phyloP scores from a whole-genome alignment of 371 early-diverging fungal species.

The Mortierella polycephala region DNA sequence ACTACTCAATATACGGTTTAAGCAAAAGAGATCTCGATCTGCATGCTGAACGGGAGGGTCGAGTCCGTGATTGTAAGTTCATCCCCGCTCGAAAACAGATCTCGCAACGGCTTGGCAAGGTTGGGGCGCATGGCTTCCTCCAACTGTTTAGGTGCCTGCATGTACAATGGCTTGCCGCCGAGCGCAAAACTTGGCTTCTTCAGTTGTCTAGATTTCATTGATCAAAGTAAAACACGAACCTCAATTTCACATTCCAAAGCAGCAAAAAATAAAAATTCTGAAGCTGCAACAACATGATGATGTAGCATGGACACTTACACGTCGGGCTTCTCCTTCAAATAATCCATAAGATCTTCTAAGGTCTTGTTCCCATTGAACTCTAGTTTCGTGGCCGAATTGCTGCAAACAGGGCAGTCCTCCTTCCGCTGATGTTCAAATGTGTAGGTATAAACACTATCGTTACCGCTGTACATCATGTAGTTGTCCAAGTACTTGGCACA shows the following conservation, averaged over 20 bases:
- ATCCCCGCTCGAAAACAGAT: conserved; percentile 72
- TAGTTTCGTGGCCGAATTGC: conserved; percentile 60
- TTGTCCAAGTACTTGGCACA: conserved; percentile 84
- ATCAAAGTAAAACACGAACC: neutral
- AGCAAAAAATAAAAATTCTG: neutral
- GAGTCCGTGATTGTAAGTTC: conserved; percentile 81
- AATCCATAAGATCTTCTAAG: conserved; percentile 79
- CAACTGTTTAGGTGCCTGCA: conserved; percentile 81
- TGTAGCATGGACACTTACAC: conserved; percentile 59
- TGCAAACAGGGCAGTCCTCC: conserved; percentile 93
- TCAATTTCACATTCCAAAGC: neutral
- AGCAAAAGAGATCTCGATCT: conserved; percentile 46
- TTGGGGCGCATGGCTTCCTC: conserved; percentile 80
- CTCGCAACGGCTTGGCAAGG: conserved; percentile 67
- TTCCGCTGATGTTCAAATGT: conserved; percentile 88
- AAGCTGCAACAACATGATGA: neutral
- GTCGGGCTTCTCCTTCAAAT: conserved; percentile 76
- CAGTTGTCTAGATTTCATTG: conserved; percentile 66
- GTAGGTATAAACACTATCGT: conserved; percentile 89
- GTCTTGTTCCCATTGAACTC: conserved; percentile 61
- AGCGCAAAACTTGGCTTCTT: conserved; percentile 81
- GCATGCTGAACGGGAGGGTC: conserved; percentile 72
- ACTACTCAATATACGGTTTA: neutral
- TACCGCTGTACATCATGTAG: conserved; percentile 96
- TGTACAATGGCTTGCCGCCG: conserved; percentile 72